Conservation (phyloP, 768 basidiomycete species). For the Psilocybe azurescens region DNA sequence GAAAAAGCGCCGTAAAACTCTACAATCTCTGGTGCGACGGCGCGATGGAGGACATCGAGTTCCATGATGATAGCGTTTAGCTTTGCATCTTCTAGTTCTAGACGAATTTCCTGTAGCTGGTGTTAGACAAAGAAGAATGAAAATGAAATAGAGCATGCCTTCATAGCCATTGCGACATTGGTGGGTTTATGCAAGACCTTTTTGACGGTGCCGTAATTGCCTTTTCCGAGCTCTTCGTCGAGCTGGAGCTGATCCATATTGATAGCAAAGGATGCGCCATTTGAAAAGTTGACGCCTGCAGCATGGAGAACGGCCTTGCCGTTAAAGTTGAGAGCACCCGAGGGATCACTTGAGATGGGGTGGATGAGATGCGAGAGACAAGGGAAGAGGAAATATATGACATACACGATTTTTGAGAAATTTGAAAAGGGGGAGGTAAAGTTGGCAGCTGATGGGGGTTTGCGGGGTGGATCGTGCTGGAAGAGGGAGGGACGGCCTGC, state of each 20-base stretch:
- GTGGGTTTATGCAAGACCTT: constrained; percentile 94
- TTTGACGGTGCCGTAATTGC: constrained; percentile 98
- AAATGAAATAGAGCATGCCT: constrained; percentile 57
- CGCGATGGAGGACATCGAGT: constrained; percentile 96
- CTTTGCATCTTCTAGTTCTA: constrained; percentile 93
- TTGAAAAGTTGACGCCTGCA: constrained; percentile 83
- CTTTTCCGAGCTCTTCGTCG: constrained; percentile 92
- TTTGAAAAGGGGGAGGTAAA: constrained; percentile 87
- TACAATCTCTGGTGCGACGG: constrained; percentile 89
- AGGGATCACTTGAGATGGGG: constrained; percentile 74
- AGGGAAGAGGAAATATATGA: constrained; percentile 25
- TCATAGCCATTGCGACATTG: constrained; percentile 98
- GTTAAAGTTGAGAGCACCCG: constrained; percentile 92
- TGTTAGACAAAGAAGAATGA: constrained; percentile 1
- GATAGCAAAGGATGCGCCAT: constrained; percentile 89
- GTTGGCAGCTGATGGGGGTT: constrained; percentile 41
- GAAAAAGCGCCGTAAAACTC: constrained; percentile 99
- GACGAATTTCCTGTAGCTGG: constrained; percentile 83
- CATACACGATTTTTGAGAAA: constrained; percentile 93
- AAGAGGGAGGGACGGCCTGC: constrained; percentile 63
- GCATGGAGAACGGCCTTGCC: constrained; percentile 94
- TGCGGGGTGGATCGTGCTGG: constrained; percentile 41
- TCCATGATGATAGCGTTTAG: constrained; percentile 98
- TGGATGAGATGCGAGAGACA: constrained; percentile 6
- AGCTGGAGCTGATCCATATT: constrained; percentile 94